Percentiles rank a stretch among this genome's conserved stretches.
These are phyloP conservation scores for Ambrosiella xylebori DNA, from an alignment of 2,329 filamentous ascomycete genomes.

Conservation along the genomic window DNA sequence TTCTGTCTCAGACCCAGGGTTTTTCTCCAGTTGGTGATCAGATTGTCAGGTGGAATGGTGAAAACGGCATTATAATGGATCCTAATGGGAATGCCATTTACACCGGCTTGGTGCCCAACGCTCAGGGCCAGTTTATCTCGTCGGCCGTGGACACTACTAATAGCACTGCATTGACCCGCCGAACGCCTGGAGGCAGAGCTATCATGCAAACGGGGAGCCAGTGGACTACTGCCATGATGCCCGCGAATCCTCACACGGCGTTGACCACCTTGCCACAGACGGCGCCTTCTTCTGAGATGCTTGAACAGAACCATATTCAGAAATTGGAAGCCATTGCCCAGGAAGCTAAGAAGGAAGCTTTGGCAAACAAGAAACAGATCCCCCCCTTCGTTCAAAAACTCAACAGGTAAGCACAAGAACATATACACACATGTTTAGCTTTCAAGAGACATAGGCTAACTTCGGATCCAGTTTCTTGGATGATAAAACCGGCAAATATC, in stretches of 20 bases:
- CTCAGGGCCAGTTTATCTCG: slow-evolving; percentile 6
- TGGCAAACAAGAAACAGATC: slow-evolving; percentile 84
- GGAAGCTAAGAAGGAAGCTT: slow-evolving; percentile 71
- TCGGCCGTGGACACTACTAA: slow-evolving; percentile 19
- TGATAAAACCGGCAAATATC: slow-evolving; percentile 58
- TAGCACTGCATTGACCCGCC: slow-evolving; percentile 34
- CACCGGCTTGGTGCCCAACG: slow-evolving; percentile 1
- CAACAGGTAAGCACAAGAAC: slow-evolving; percentile 53
- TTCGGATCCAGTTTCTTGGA: slow-evolving; percentile 61
- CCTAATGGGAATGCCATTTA: slow-evolving; percentile 4
- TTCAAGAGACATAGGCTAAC: slow-evolving; percentile 15
- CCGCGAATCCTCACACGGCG: slow-evolving; percentile 8
- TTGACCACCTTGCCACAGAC: slow-evolving; percentile 5
- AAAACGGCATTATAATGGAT: slow-evolving; percentile 7
- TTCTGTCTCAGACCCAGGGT: not conserved
- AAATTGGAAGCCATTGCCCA: slow-evolving; percentile 64
- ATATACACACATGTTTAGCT: too few species aligned
- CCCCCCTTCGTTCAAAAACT: slow-evolving; percentile 96
- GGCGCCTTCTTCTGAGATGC: slow-evolving; percentile 12
- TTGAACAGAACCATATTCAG: slow-evolving; percentile 55
- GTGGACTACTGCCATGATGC: slow-evolving; percentile 9
- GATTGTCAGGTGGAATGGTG: slow-evolving; percentile 6
- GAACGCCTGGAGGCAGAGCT: slow-evolving; percentile 30
- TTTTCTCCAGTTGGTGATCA: slow-evolving; percentile 4
- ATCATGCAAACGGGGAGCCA: slow-evolving; percentile 27